phyloP scores from a whole-genome alignment of 176 grass and related monocot species.

The Musa itinerans region DNA sequence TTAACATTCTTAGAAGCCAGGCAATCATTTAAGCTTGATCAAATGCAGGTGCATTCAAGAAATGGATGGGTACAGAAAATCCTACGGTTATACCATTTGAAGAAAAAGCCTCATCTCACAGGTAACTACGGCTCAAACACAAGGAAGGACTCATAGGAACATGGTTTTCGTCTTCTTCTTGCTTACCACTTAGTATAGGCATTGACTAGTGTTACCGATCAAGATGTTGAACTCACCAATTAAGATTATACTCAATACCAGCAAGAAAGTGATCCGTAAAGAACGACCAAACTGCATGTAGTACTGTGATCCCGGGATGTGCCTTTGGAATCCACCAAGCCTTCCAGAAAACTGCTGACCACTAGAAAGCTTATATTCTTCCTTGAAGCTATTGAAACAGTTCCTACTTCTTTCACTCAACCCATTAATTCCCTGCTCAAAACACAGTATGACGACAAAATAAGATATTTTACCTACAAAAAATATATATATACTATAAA shows the following conservation, averaged over 20 bases:
- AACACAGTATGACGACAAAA: not conserved
- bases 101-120: too few relatives aligned
- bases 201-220: not conserved
- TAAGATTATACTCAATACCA: slow-evolving; percentile 78
- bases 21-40: too few relatives aligned
- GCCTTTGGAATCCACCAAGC: slow-evolving; percentile 20
- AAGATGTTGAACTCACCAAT: slow-evolving; percentile 52
- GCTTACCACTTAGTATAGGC: not conserved
- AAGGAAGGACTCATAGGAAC: not conserved
- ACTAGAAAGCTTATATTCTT: slow-evolving; percentile 27
- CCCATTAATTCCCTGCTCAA: slow-evolving; percentile 41
- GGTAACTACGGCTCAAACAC: not conserved
- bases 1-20: too few relatives aligned
- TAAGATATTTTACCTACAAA: not conserved
- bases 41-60: too few relatives aligned
- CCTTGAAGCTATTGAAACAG: slow-evolving; percentile 49
- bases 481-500: not conserved
- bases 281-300: slow-evolving; percentile 42
- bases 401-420: slow-evolving; percentile 49
- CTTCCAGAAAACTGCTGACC: slow-evolving; percentile 23
- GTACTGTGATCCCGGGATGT: slow-evolving; percentile 41
- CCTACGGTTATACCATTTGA: too few relatives aligned
- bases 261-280: slow-evolving; percentile 53
- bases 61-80: too few relatives aligned
- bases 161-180: not conserved